Evolutionary conservation across 2,329 filamentous ascomycete genomes (phyloP), one percentile per base, ranked within the genome.

Genomic region (Trichoderma semiorbis): DNA sequence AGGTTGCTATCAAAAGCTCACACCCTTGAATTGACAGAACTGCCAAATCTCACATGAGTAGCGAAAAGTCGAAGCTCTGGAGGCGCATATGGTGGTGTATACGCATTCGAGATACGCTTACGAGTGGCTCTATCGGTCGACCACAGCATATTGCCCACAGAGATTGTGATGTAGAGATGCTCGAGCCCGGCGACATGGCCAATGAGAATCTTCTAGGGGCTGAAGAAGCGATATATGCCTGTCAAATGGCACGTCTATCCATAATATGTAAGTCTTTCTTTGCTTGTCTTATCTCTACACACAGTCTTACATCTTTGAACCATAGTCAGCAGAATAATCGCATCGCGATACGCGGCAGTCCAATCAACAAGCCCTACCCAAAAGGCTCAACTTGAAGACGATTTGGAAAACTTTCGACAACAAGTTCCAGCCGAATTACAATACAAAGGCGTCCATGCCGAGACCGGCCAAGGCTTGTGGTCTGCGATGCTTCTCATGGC

Each of bases 51-150:
- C 62, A 65, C 26, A 65, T 65, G 62, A 65, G 62, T 34, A 28
- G 32, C 18, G 62, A 65, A 32, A 65, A 50, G 12, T 65, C 62
- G n/a, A 53, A 21, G 8, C 62, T 50, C 21, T 65, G 62, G 62
- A 32, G 62, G 30, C 62, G 62, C 39, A 50, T 65, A 28, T 65
- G 62, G 62, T 65, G 62, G 62, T 65, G 62, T 24, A 65, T 65
- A 7, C 62, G 62, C 6, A 50, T 65, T 7, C 39, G 62, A 34
- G 62, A 65, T 32, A 65, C 62, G 7, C 43, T 65, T 24, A 47
- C 62, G 1, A 65, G 62, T 5, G 62, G 62, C 18, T 65, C 62
- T 24, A 65, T 47, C 28, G 62, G 62, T 11, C 39, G 62, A 7
- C 62, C 62, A 18, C 62, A 50, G 26, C 62, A 65, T 18, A 65